Evolutionary conservation across 345 rosid species (phyloP), one percentile per base, ranked within the genome.

Genomic region (Euphorbia pulcherrima): DNA sequence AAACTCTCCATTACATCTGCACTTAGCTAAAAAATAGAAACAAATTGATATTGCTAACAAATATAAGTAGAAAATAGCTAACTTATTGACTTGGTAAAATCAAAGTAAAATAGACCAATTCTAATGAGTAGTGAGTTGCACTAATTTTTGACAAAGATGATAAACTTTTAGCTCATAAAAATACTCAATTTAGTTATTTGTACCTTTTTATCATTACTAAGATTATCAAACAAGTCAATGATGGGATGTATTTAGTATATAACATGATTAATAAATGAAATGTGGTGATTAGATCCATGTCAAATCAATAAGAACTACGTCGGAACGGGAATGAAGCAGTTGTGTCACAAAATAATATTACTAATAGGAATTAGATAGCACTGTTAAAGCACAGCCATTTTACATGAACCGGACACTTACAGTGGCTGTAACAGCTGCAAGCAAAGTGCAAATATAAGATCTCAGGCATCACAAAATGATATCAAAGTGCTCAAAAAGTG

Each of bases 341-440:
- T 6, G 6, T 26, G 26, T 62, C 8, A 46, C 14, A 33, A 46
- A 46, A 51, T 44, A 41, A 44, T 12, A 62, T 23, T 30, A 27
- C 46, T 27, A 18, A 64, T 11, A 24, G 0, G 26, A 29, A 53
- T 39, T 4, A 53, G 10, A 55, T 10, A 41, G 23, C 51, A 39
- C 70, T 17, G 29, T 6, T 37, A 51, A 9, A 58, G 51, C 21
- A 61, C 1, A 14, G 60, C 39, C 39, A 6, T 44, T 44, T 57
- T 62, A 35, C 5, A 37, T 50, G 21, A 46, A 67, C n/a, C 21
- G 9, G 28, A 60, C 73, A 70, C 94, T 86, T 75, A 90, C 93
- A 26, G 91, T 87, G 79, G 78, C 71, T 13, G 96, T 74, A 63
- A 91, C 97, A 14, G 97, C 97, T 91, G 85, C 35, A 29, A 69